These are phyloP conservation scores for Phlebiopsis flavidoalba DNA, from an alignment of 768 basidiomycete species.

Conservation along the genomic window DNA sequence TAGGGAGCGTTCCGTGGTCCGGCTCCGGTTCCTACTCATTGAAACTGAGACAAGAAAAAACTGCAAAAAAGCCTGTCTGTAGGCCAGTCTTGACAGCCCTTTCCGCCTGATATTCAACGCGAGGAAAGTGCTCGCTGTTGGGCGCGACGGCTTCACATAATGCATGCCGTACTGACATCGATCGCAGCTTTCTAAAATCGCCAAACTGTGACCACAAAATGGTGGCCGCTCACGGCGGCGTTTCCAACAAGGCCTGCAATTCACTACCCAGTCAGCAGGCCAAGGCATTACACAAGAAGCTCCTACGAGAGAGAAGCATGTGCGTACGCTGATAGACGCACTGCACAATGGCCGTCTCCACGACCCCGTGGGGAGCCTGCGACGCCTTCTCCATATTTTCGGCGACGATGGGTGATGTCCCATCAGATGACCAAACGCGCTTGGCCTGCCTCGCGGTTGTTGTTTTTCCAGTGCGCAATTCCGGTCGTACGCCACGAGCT, in stretches of 20 bases:
- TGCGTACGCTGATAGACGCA: slow-evolving; percentile 4
- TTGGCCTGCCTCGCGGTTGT: neutral
- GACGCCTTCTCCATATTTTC: neutral
- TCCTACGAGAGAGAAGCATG: neutral
- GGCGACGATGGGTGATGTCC: neutral
- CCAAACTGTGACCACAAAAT: neutral
- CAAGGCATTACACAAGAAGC: slow-evolving; percentile 7
- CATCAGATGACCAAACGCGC: neutral
- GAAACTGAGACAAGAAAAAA: neutral
- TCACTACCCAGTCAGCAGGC: neutral
- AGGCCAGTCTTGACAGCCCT: too few species aligned
- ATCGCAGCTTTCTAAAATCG: neutral
- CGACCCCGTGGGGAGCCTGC: neutral
- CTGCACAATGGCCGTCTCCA: neutral
- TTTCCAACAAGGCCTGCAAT: neutral
- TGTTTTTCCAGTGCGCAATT: neutral
- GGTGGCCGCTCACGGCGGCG: neutral
- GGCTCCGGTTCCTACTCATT: too few species aligned
- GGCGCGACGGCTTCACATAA: neutral
- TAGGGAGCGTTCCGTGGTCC: neutral
- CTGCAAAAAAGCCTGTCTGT: neutral
- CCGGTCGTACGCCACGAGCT: neutral
- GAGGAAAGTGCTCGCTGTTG: neutral
- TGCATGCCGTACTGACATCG: neutral
- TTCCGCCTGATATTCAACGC: neutral